phyloP scores from a whole-genome alignment of 2,329 filamentous ascomycete genomes.

The Fusarium nisikadoi region DNA sequence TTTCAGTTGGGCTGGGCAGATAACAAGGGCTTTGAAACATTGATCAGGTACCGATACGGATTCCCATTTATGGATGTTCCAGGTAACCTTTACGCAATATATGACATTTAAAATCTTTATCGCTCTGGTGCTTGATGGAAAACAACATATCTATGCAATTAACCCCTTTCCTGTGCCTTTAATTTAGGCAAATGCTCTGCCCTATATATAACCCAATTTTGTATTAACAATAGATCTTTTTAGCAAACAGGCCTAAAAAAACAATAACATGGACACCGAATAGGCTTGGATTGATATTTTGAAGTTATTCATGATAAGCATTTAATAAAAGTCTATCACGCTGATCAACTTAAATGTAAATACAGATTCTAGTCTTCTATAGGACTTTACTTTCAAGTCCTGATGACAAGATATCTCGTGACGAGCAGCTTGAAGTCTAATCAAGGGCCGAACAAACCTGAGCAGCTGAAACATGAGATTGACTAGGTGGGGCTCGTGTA shows the following conservation, averaged over 20 bases:
- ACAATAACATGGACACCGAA: fast-evolving
- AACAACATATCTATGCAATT: too few relatives aligned
- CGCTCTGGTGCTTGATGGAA: fast-evolving
- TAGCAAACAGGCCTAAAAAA: fast-evolving
- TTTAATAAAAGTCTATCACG: fast-evolving
- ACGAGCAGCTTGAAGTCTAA: neutral
- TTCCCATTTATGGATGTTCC: neutral
- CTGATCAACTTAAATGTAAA: fast-evolving
- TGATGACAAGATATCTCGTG: fast-evolving
- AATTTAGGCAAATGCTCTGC: fast-evolving
- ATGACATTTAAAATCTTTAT: neutral
- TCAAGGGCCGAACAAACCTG: fast-evolving
- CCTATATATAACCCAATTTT: neutral
- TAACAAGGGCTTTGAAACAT: neutral
- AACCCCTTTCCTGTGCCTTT: neutral
- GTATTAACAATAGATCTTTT: neutral
- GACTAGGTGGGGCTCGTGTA: neutral
- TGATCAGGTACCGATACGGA: neutral
- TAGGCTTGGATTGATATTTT: fast-evolving
- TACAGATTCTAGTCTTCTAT: fast-evolving
- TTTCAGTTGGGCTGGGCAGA: neutral
- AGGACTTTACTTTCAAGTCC: fast-evolving
- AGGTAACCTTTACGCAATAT: neutral
- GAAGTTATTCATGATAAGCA: fast-evolving
- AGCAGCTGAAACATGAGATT: fast-evolving